These are phyloP conservation scores for Dalechampia spathulata DNA, from an alignment of 441 rosid genomes.

Conservation along the genomic window DNA sequence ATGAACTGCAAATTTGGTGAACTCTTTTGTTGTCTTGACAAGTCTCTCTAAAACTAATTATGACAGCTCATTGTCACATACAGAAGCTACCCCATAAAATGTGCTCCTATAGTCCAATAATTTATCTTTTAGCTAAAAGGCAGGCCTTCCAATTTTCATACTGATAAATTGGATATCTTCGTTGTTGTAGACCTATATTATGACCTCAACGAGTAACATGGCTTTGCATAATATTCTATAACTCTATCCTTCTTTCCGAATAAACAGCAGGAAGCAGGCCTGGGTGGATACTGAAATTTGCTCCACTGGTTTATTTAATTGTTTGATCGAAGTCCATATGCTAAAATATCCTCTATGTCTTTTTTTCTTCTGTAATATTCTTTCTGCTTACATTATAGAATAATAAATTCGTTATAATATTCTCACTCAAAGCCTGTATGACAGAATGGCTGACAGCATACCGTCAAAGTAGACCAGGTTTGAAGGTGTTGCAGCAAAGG, in stretches of 20 bases:
- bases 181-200: too few relatives aligned
- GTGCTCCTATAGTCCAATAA: too few relatives aligned
- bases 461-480: slow-evolving; percentile 65
- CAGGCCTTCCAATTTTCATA: too few relatives aligned
- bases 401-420: not conserved
- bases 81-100: too few relatives aligned
- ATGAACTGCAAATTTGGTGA: slow-evolving; percentile 16
- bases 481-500: slow-evolving; percentile 67
- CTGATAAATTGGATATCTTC: too few relatives aligned
- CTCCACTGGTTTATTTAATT: not conserved
- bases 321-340: not conserved
- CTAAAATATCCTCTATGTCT: not conserved
- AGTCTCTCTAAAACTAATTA: too few relatives aligned
- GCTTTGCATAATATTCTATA: too few relatives aligned
- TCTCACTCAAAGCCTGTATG: slow-evolving; percentile 18
- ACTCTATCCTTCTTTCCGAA: not conserved
- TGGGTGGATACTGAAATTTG: not conserved
- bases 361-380: not conserved
- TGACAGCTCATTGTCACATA: too few relatives aligned
- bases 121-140: too few relatives aligned
- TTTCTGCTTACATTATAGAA: not conserved
- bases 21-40: not conserved
- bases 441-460: slow-evolving; percentile 81
- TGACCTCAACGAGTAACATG: not conserved
- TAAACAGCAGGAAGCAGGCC: not conserved